These are phyloP conservation scores for Ophiostoma sp. DNA, from an alignment of 2,329 filamentous ascomycete genomes.

Conservation along the genomic window DNA sequence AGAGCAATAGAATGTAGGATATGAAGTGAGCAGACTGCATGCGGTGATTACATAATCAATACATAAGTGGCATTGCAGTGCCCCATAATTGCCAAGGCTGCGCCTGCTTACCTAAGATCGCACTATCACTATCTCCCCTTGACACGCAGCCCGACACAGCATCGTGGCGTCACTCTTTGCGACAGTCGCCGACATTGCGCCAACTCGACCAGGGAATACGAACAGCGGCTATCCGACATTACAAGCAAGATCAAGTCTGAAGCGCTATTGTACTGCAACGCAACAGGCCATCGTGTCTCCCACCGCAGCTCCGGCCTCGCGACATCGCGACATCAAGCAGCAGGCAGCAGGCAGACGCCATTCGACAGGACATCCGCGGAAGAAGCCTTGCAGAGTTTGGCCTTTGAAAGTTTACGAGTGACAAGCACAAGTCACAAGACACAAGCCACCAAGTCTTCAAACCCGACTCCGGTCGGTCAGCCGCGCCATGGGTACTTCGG, in stretches of 20 bases:
- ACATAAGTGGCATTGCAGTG: not conserved
- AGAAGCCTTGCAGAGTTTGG: too few species aligned
- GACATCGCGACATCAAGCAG: not conserved
- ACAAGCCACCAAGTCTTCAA: not conserved
- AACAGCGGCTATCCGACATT: not conserved
- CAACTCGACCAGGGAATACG: not conserved
- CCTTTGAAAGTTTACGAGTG: too few species aligned
- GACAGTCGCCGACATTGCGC: not conserved
- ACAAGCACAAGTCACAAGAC: too few species aligned
- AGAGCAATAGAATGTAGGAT: not conserved
- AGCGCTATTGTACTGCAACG: too few species aligned
- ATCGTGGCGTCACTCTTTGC: conserved; percentile 2
- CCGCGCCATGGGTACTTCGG: not conserved
- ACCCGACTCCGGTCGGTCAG: conserved; percentile 11
- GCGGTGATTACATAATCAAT: not conserved
- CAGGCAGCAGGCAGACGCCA: not conserved
- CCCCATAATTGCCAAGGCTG: conserved; percentile 8
- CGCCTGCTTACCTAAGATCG: not conserved
- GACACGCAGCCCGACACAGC: not conserved
- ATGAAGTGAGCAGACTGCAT: not conserved
- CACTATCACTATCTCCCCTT: not conserved
- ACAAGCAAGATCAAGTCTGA: too few species aligned
- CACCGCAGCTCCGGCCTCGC: not conserved
- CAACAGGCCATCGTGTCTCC: not conserved
- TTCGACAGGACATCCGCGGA: not conserved